These are phyloP conservation scores for Ophiostoma sp. DNA, from an alignment of 2,329 filamentous ascomycete species.

Conservation along the genomic window DNA sequence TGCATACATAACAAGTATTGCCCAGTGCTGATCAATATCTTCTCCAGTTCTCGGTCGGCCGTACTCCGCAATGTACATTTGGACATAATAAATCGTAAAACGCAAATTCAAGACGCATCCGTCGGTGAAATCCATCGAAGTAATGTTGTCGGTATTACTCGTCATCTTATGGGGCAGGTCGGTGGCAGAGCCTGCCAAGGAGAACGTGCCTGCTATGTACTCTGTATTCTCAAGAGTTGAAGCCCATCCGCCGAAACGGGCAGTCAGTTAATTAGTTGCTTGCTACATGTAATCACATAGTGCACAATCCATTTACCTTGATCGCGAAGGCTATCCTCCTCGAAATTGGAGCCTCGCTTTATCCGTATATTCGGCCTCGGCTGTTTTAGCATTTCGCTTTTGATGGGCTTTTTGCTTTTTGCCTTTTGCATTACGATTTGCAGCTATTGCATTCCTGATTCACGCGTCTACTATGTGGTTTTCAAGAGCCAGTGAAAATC, in stretches of 20 bases:
- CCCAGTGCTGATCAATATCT: background rate
- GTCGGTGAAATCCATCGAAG: background rate
- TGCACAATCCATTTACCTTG: background rate
- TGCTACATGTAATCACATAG: too few species aligned
- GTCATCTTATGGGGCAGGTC: too few species aligned
- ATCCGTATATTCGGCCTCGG: background rate
- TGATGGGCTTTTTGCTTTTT: background rate
- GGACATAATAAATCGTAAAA: background rate
- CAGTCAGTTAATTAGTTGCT: too few species aligned
- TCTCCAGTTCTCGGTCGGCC: background rate
- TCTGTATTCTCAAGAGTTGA: too few species aligned
- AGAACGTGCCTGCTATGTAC: background rate
- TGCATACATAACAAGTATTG: background rate
- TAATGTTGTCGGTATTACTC: background rate
- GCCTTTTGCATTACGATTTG: background rate
- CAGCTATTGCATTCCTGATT: conserved; percentile 3
- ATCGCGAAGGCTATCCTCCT: background rate
- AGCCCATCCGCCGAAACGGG: background rate
- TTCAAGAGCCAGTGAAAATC: background rate
- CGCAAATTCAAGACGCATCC: background rate
- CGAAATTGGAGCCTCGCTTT: background rate
- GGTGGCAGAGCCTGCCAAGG: background rate
- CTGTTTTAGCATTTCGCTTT: background rate
- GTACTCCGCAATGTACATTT: too few species aligned
- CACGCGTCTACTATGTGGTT: background rate